Evolutionary conservation across 208 protist genomes (phyloP), one percentile per base, ranked within the genome.

Genomic region (Spongospora subterranea): DNA sequence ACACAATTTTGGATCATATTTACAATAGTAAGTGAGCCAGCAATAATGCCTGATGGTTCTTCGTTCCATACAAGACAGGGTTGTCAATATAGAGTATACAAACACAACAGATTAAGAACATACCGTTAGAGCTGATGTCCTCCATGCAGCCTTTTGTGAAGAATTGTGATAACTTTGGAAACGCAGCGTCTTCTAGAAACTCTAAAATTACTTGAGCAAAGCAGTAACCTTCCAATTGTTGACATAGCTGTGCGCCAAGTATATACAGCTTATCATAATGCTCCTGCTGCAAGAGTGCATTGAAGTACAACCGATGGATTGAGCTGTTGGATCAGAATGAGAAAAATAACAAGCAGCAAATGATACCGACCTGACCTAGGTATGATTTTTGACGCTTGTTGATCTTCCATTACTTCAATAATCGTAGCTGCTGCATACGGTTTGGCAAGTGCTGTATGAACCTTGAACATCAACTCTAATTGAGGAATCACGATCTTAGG

Each of bases 1-100:
- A n/a, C n/a, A 43, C 71, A 82, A 43, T 82, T 82, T 43, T 82
- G 71, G 71, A n/a, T 82, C 71, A 82, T 82, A 35, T 82, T 82
- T 20, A 82, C 40, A 20, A 82, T n/a, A 6, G 71, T 39, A 40
- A 82, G 71, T 20, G 71, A 6, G 35, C 71, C 71, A 82, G 71
- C 71, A 20, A 82, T 35, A 39, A 82, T 20, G 13, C 6, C 17
- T 40, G 6, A 39, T 82, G 40, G 6, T 6, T 82, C 71, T 45
- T 6, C 40, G 71, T 40, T 82, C 17, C 17, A n/a, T n/a, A 82
- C 6, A 35, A n/a, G n/a, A n/a, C n/a, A n/a, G n/a, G n/a, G n/a
- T n/a, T n/a, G 71, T 43, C 71, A 45, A 82, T 17, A 60, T 29
- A 43, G 17, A n/a, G 6, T 45, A 82, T 6, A 43, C 13, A 35